phyloP scores from a whole-genome alignment of 768 basidiomycete genomes.

The Hydnum rufescens region DNA sequence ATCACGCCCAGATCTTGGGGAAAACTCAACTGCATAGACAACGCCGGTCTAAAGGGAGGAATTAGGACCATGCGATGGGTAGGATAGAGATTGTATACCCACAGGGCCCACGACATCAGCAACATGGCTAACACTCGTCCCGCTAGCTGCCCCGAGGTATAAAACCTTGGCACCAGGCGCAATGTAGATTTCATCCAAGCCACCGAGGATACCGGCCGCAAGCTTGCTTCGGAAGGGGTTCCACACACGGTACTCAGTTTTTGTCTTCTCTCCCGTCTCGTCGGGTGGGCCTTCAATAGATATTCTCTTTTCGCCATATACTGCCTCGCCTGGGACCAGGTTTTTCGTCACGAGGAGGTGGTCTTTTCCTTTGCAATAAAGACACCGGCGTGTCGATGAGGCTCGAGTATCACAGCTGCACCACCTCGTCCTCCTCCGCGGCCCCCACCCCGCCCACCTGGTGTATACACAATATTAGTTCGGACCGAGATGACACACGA shows the following conservation, averaged over 20 bases:
- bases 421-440: slow-evolving; percentile 63
- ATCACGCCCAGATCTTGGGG: slow-evolving; percentile 88
- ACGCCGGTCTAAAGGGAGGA: slow-evolving; percentile 50
- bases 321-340: slow-evolving; percentile 89
- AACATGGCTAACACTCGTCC: slow-evolving; percentile 96
- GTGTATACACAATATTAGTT: slow-evolving; percentile 15
- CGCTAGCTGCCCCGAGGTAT: slow-evolving; percentile 94
- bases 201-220: slow-evolving; percentile 90
- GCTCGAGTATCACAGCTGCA: slow-evolving; percentile 78
- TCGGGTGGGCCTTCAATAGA: slow-evolving; percentile 41
- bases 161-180: slow-evolving; percentile 87
- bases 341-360: slow-evolving; percentile 95
- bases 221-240: slow-evolving; percentile 97
- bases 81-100: slow-evolving; percentile 16
- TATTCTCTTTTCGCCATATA: slow-evolving; percentile 97
- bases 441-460: slow-evolving; percentile 37
- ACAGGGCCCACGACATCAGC: slow-evolving; percentile 97
- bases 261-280: slow-evolving; percentile 50
- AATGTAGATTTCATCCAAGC: slow-evolving; percentile 85
- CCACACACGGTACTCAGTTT: slow-evolving; percentile 96
- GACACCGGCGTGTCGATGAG: slow-evolving; percentile 83
- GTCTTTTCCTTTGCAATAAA: slow-evolving; percentile 97
- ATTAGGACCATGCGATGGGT: slow-evolving; percentile 5
- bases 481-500: no score
- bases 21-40: slow-evolving; percentile 98